phyloP scores from a whole-genome alignment of 106 monocot genomes.

The Alisma plantagoaquatica region DNA sequence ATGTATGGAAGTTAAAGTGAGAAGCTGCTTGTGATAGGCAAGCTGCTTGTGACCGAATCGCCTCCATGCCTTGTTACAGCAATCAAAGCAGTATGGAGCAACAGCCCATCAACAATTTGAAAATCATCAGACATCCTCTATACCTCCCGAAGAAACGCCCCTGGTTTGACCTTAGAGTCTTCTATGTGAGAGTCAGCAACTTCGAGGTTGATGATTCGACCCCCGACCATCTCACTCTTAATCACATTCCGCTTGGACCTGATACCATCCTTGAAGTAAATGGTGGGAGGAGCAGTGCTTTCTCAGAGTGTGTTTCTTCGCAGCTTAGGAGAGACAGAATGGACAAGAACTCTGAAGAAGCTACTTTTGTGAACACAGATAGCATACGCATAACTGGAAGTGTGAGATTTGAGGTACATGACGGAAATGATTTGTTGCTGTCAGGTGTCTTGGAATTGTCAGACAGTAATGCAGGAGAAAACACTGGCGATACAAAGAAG shows the following conservation, averaged over 20 bases:
- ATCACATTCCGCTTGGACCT: conserved; percentile 37
- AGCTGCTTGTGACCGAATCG: no score
- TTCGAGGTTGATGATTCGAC: conserved; percentile 34
- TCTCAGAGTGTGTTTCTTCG: conserved; percentile 30
- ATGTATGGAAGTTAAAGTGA: no score
- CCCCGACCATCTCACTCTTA: conserved; percentile 38
- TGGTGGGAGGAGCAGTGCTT: conserved; percentile 31
- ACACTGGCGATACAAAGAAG: conserved; percentile 13
- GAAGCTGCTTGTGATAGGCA: no score
- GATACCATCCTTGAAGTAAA: conserved; percentile 46
- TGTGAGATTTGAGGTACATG: conserved; percentile 60
- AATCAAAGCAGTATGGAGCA: background rate
- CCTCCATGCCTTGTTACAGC: no score
- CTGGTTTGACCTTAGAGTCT: conserved; percentile 56
- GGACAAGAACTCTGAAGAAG: conserved; percentile 51
- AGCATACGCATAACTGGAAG: conserved; percentile 52
- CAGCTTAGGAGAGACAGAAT: conserved; percentile 51
- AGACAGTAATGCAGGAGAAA: conserved; percentile 19
- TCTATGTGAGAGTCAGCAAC: conserved; percentile 66
- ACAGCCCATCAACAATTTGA: background rate
- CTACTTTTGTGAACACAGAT: conserved; percentile 67
- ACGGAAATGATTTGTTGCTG: conserved; percentile 40
- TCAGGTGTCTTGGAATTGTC: conserved; percentile 36
- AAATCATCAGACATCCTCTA: conserved; percentile 24
- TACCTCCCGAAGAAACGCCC: conserved; percentile 18